These are phyloP conservation scores for Hericium erinaceus DNA, from an alignment of 768 basidiomycete species.

Conservation along the genomic window DNA sequence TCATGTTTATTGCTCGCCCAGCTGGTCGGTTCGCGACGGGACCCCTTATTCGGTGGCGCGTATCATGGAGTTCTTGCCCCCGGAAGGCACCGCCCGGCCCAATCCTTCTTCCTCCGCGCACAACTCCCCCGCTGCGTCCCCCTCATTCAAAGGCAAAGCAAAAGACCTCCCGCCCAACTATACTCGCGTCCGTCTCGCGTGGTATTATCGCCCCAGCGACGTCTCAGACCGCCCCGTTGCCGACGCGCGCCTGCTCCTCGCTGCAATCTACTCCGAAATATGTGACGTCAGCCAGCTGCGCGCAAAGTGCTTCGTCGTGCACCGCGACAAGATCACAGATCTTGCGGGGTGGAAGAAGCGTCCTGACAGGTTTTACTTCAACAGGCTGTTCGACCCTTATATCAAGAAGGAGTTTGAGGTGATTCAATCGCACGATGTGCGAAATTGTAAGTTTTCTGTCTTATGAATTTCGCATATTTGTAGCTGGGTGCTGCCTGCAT, in stretches of 20 bases:
- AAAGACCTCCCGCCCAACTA: constrained; percentile 53
- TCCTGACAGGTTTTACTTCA: constrained; percentile 95
- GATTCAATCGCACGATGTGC: constrained; percentile 74
- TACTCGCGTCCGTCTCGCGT: constrained; percentile 83
- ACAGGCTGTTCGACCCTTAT: constrained; percentile 91
- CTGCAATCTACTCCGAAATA: constrained; percentile 93
- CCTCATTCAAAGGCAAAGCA: constrained; percentile 44
- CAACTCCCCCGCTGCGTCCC: not conserved
- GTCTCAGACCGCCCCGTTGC: constrained; percentile 85
- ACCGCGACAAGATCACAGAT: constrained; percentile 93
- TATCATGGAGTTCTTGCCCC: constrained; percentile 93
- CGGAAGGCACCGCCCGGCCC: constrained; percentile 47
- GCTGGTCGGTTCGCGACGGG: constrained; percentile 86
- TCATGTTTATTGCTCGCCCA: constrained; percentile 94
- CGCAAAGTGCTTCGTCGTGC: constrained; percentile 87
- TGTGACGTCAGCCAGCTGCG: constrained; percentile 92
- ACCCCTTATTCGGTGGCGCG: constrained; percentile 93
- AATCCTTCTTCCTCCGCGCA: constrained; percentile 5
- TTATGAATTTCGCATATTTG: not conserved
- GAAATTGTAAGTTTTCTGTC: constrained; percentile 62
- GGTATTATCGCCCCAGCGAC: constrained; percentile 96
- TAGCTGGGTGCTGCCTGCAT: too few relatives aligned
- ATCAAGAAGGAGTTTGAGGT: constrained; percentile 98
- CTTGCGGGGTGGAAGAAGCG: constrained; percentile 89
- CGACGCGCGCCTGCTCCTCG: constrained; percentile 86